phyloP scores from a whole-genome alignment of 257 asterid species.

The Capsicum pubescens region DNA sequence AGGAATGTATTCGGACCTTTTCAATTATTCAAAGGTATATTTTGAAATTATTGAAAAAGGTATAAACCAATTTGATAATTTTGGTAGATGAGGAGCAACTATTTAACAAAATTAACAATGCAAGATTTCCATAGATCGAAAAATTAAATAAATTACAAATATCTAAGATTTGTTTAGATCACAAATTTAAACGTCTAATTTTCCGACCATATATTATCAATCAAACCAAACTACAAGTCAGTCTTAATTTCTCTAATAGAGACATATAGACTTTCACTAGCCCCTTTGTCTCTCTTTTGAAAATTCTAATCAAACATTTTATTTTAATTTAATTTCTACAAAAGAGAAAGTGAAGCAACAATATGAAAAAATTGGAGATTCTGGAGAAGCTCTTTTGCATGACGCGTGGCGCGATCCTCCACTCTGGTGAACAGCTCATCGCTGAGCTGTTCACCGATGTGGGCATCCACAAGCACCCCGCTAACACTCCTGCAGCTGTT shows the following conservation, averaged over 20 bases:
- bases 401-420: conserved; percentile 63
- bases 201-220: neutral
- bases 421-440: conserved; percentile 77
- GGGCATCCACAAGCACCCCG: conserved; percentile 95
- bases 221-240: conserved; percentile 1
- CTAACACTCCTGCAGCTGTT: conserved; percentile 83
- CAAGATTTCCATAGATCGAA: neutral
- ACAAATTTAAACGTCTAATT: neutral
- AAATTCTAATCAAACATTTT: neutral
- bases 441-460: conserved; percentile 77
- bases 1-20: neutral
- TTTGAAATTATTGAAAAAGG: no score
- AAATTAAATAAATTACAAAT: neutral
- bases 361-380: conserved; percentile 85
- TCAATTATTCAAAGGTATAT: no score
- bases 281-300: neutral
- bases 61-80: no score
- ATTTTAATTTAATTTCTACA: conserved; percentile 29
- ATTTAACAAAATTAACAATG: neutral
- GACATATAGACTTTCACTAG: conserved; percentile 3
- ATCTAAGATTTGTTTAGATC: neutral
- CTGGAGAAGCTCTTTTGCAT: conserved; percentile 75
- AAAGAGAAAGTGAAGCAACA: conserved; percentile 88
- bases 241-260: neutral
- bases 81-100: no score